Percentiles rank a stretch among this genome's conserved stretches.
Evolutionary conservation across 768 basidiomycete species (phyloP).

Genomic region (Chalciporus sphaerocephalus): DNA sequence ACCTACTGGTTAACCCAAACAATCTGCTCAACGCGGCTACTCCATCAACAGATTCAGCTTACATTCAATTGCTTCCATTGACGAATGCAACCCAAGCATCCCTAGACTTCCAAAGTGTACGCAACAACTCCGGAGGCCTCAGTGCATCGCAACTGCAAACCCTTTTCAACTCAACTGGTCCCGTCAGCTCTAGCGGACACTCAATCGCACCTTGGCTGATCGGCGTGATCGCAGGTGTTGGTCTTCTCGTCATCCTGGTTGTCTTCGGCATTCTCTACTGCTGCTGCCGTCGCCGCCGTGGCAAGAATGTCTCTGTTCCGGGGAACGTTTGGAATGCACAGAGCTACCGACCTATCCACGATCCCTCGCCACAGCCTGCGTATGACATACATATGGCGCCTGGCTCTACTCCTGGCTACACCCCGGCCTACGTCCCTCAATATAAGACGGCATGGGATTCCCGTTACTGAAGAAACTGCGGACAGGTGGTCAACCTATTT

Average conservation of each 20-base stretch:
- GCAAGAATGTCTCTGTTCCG: conserved; percentile 1
- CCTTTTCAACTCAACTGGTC: conserved; percentile 36
- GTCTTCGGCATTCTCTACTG: conserved; percentile 1
- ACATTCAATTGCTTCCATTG: conserved; percentile 57
- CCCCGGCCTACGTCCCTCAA: conserved; percentile 6
- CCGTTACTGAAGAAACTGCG: conserved; percentile 5
- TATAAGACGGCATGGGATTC: conserved; percentile 29
- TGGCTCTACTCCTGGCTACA: conserved; percentile 10
- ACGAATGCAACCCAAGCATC: conserved; percentile 45
- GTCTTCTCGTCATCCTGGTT: conserved; percentile 8
- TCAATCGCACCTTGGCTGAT: conserved; percentile 10
- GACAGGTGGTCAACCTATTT: neutral
- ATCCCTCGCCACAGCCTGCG: conserved; percentile 27
- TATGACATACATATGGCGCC: conserved; percentile 25
- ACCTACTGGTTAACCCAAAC: conserved; percentile 61
- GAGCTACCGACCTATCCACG: conserved; percentile 23
- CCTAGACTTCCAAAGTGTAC: conserved; percentile 13
- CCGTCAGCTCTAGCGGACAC: conserved; percentile 28
- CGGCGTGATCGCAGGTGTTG: conserved; percentile 11
- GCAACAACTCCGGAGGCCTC: neutral
- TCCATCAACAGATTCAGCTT: conserved; percentile 42
- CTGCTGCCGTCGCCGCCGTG: conserved; percentile 11
- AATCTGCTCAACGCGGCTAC: conserved; percentile 48
- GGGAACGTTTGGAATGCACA: conserved; percentile 6
- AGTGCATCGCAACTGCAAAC: conserved; percentile 24